Evolutionary conservation across 129 eudicot species (phyloP), one percentile per base, ranked within the genome.

Genomic region (Pseudognaphalium luteoalbum): DNA sequence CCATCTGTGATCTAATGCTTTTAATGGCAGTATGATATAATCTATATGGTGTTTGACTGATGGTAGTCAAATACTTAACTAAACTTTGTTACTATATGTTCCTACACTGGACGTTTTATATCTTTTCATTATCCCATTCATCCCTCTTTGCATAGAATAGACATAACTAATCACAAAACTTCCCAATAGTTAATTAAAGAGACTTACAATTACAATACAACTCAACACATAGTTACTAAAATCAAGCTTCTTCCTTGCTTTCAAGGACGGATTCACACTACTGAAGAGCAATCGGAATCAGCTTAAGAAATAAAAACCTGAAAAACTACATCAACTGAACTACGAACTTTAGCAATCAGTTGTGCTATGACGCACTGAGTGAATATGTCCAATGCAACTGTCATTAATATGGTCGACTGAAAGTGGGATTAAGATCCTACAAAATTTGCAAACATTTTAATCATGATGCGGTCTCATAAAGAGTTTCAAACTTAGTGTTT

Each of bases 41-140:
- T 80, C 73, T 52, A 80, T 30, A 47, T 58, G 63, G 59, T 20
- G 52, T 68, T 59, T 70, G 6, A 41, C 50, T 41, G 50, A 8
- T 41, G 14, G 50, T 22, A 68, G 75, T 42, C 70, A 70, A n/a
- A 44, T 60, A 50, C 71, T 52, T 33, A 39, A 42, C 37, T 66
- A 57, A 56, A 14, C 68, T 33, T 64, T 28, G 75, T 66, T 66
- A 14, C 42, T 73, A 71, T 72, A 57, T 64, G 73, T 63, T 72
- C 39, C 28, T 71, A 5, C 4, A 34, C 16, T 12, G 21, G 35
- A 20, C 66, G 12, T 22, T 29, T 61, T 15, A 61, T 20, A 14
- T 35, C 6, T 61, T 21, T 28, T 28, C 66, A 61, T 61, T 28
- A 5, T 61, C 66, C 66, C 35, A 20, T 30, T 4, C 33, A 28